These are phyloP conservation scores for Rhizophora apiculata DNA, from an alignment of 345 rosid species.

Conservation along the genomic window DNA sequence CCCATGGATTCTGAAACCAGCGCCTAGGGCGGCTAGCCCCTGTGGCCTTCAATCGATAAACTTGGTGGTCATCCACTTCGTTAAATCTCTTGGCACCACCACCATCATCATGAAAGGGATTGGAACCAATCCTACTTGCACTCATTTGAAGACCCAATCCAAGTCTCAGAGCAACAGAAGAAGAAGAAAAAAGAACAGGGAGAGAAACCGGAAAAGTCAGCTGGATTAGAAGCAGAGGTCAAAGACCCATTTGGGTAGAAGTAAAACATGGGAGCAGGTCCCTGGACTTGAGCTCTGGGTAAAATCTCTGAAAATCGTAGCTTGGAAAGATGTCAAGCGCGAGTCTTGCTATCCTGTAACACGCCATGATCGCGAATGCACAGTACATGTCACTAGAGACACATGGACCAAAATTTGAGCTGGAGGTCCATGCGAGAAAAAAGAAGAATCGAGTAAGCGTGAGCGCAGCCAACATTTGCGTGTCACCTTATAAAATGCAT, in stretches of 20 bases:
- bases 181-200: too few relatives aligned
- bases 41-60: constrained; percentile 67
- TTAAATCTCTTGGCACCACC: constrained; percentile 47
- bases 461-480: too few relatives aligned
- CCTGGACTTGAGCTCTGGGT: too few relatives aligned
- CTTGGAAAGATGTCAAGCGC: constrained; percentile 44
- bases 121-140: too few relatives aligned
- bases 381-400: not conserved
- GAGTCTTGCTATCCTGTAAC: constrained; percentile 45
- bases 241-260: too few relatives aligned
- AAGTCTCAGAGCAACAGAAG: too few relatives aligned
- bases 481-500: too few relatives aligned
- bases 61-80: constrained; percentile 60
- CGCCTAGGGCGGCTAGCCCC: not conserved
- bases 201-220: too few relatives aligned
- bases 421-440: not conserved
- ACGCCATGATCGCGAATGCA: constrained; percentile 41
- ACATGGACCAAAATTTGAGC: not conserved
- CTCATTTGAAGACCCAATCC: too few relatives aligned
- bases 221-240: too few relatives aligned
- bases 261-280: too few relatives aligned
- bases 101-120: not conserved
- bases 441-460: not conserved
- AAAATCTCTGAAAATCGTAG: not conserved
- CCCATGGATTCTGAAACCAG: constrained; percentile 69